Conservation (phyloP, 441 rosid genomes). For the Arabidopsis hybrid region DNA sequence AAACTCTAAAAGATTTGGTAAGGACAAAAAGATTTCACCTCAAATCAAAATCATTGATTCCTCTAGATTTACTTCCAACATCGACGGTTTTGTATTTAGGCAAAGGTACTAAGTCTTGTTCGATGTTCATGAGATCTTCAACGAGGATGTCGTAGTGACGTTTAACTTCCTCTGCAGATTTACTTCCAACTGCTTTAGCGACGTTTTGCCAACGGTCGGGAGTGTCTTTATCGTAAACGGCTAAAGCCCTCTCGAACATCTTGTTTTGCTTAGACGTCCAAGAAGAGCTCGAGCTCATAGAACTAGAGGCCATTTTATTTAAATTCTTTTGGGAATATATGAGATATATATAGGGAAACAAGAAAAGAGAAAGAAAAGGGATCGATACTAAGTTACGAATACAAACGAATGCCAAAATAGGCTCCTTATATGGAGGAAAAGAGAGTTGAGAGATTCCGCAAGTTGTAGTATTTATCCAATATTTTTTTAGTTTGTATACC, state of each 20-base stretch:
- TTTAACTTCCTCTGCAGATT: slow-evolving; percentile 54
- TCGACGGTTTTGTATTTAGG: slow-evolving; percentile 45
- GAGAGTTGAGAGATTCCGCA: slow-evolving; percentile 37
- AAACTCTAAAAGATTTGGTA: not conserved
- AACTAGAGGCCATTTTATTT: slow-evolving; percentile 44
- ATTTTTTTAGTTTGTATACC: slow-evolving; percentile 1
- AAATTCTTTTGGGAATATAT: not conserved
- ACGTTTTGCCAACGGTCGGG: slow-evolving; percentile 55
- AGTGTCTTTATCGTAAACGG: slow-evolving; percentile 46
- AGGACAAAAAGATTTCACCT: slow-evolving; percentile 22
- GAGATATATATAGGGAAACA: slow-evolving; percentile 25
- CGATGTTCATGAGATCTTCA: slow-evolving; percentile 51
- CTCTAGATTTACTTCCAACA: slow-evolving; percentile 35
- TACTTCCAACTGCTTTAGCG: slow-evolving; percentile 49
- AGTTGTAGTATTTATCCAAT: slow-evolving; percentile 38
- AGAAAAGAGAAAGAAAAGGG: slow-evolving; percentile 26
- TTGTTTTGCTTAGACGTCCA: slow-evolving; percentile 53
- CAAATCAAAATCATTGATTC: slow-evolving; percentile 27
- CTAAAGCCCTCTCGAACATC: slow-evolving; percentile 53
- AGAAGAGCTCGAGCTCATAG: slow-evolving; percentile 35
- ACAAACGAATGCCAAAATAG: slow-evolving; percentile 39
- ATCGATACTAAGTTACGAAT: slow-evolving; percentile 32
- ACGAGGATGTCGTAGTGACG: slow-evolving; percentile 51
- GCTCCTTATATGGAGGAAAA: slow-evolving; percentile 45
- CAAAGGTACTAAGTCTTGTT: slow-evolving; percentile 48